Evolutionary conservation across 2,329 filamentous ascomycete species (phyloP).

Genomic region (Aspergillus jensenii): DNA sequence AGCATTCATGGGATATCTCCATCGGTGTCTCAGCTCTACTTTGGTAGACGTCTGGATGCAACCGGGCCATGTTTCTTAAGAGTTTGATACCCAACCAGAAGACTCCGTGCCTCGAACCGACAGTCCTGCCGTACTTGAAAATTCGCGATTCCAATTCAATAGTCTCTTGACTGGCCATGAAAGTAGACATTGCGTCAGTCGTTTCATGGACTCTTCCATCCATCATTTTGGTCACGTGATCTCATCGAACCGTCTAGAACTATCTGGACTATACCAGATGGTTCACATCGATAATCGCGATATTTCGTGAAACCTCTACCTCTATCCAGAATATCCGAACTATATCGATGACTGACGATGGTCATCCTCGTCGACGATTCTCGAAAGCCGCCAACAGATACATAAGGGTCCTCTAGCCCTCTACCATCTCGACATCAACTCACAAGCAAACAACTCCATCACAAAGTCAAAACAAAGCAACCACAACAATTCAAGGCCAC

Average conservation of each 20-base stretch:
- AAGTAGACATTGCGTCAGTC: background rate
- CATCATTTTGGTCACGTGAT: slow-evolving; percentile 21
- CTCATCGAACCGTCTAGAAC: slow-evolving; percentile 24
- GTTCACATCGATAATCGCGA: slow-evolving; percentile 6
- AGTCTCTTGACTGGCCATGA: background rate
- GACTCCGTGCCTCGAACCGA: background rate
- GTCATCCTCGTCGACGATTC: slow-evolving; percentile 9
- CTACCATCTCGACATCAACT: slow-evolving; percentile 8
- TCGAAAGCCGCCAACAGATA: slow-evolving; percentile 16
- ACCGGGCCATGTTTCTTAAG: background rate
- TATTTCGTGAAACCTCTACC: slow-evolving; percentile 7
- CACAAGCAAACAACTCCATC: slow-evolving; percentile 7
- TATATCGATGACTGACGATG: background rate
- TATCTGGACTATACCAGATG: slow-evolving; percentile 10
- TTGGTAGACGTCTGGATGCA: background rate
- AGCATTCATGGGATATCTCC: background rate
- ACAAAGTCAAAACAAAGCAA: slow-evolving; percentile 5
- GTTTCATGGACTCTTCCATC: background rate
- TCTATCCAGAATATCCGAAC: background rate
- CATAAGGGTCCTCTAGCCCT: slow-evolving; percentile 18
- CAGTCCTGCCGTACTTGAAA: background rate
- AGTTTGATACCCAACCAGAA: background rate
- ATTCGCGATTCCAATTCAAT: background rate
- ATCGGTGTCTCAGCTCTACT: background rate
- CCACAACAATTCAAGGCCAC: background rate